Evolutionary conservation across 148 eudicot genomes (phyloP).

Genomic region (Persicaria maculosa): DNA sequence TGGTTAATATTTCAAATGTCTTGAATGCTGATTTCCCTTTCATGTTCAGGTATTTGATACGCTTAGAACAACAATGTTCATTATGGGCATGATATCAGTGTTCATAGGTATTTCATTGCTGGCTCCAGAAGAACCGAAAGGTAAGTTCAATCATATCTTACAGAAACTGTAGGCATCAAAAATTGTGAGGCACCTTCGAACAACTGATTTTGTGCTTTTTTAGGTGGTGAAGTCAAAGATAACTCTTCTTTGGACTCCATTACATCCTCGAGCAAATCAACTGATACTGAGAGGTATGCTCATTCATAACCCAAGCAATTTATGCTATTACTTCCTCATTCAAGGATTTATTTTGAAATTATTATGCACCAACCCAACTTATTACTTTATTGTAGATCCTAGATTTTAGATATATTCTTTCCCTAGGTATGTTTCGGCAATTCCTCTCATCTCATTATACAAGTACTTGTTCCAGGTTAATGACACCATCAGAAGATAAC

Average conservation of each 20-base stretch:
- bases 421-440: too few species aligned
- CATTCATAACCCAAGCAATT: not conserved
- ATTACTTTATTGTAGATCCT: too few species aligned
- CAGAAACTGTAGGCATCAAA: not conserved
- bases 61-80: conserved; percentile 77
- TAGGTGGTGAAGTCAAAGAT: conserved; percentile 80
- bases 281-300: conserved; percentile 61
- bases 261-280: conserved; percentile 38
- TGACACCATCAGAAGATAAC: conserved; percentile 51
- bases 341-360: too few species aligned
- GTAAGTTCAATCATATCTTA: conserved; percentile 23
- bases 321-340: not conserved
- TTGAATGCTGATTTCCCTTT: not conserved
- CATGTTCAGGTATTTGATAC: conserved; percentile 67
- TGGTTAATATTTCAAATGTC: not conserved
- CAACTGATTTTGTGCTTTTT: conserved; percentile 17
- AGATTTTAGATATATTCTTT: too few species aligned
- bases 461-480: conserved; percentile 32
- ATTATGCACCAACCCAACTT: too few species aligned
- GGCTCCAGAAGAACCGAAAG: conserved; percentile 92
- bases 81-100: conserved; percentile 84
- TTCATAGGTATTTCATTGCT: conserved; percentile 90
- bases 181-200: not conserved
- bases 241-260: conserved; percentile 40
- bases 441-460: not conserved